Evolutionary conservation across 331 rosid species (phyloP), one percentile per base, ranked within the genome.

Genomic region (Malus hybrid): DNA sequence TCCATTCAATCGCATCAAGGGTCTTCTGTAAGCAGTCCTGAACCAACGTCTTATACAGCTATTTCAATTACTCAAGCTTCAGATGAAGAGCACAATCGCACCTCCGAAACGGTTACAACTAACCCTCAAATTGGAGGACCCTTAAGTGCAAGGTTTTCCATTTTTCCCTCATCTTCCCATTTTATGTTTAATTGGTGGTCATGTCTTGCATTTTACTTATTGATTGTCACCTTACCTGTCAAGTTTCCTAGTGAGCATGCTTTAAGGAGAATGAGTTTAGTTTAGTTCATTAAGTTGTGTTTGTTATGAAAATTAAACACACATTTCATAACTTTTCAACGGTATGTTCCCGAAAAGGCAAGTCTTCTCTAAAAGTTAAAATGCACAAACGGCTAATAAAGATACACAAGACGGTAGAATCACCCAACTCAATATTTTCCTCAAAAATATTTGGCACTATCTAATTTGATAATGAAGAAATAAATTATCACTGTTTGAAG

Each of bases 11-110:
- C 80, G 24, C 83, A 72, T 57, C 89, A 84, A 85, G 87, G 80
- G 65, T 76, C 91, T 80, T 83, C 90, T 44, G 80, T 76, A 74
- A 83, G 70, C 65, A 86, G 81, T 72, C 82, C 90, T 65, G 88
- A 85, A 59, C 76, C 85, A 70, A 60, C 76, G 18, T 78, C 93
- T 62, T 91, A 87, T 83, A 80, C 92, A 48, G 89, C 92, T 39
- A 80, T 89, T 70, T 83, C 88, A 36, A 78, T 76, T 52, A 69
- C 83, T 69, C 93, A 81, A 80, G 83, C 87, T 60, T 77, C 84
- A 57, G 88, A 86, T 0, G 86, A 84, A 57, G 89, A 84, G 63
- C 84, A 56, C 73, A 29, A 75, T 74, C 83, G 22, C 65, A 59
- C 77, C 48, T 61, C 88, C 33, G 90, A 85, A 68, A 76, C 80